Evolutionary conservation across 2,329 filamentous ascomycete genomes (phyloP).

Genomic region (Alternaria dauci): DNA sequence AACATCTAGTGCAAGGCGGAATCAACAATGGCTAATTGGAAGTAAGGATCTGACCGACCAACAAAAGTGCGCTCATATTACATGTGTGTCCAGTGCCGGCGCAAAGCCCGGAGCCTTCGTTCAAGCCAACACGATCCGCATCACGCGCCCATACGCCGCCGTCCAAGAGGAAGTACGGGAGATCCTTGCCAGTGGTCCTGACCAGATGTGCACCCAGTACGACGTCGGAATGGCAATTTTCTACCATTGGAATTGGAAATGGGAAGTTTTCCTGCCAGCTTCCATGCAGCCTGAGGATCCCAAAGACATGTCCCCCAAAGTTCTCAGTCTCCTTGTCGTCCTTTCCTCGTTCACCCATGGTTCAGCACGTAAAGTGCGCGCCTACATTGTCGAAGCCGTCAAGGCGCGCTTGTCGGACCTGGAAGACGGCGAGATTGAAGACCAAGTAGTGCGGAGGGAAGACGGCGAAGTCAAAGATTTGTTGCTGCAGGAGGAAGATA

Average conservation of each 20-base stretch:
- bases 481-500: background rate
- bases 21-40: background rate
- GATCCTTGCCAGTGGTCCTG: background rate
- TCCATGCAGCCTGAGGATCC: background rate
- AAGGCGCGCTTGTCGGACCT: background rate
- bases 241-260: background rate
- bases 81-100: background rate
- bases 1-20: background rate
- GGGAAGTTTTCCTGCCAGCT: background rate
- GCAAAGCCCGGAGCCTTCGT: background rate
- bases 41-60: background rate
- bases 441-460: background rate
- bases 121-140: background rate
- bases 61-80: background rate
- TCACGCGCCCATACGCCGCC: background rate
- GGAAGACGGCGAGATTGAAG: background rate
- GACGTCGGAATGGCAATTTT: background rate
- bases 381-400: background rate
- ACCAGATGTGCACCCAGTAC: background rate
- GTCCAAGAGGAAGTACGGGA: background rate
- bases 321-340: background rate
- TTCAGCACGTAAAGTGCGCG: background rate
- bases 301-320: background rate
- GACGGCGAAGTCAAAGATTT: background rate
- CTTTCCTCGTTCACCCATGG: slow-evolving; percentile 1